phyloP scores from a whole-genome alignment of 2,329 filamentous ascomycete species.

The Thelonectria rubi region DNA sequence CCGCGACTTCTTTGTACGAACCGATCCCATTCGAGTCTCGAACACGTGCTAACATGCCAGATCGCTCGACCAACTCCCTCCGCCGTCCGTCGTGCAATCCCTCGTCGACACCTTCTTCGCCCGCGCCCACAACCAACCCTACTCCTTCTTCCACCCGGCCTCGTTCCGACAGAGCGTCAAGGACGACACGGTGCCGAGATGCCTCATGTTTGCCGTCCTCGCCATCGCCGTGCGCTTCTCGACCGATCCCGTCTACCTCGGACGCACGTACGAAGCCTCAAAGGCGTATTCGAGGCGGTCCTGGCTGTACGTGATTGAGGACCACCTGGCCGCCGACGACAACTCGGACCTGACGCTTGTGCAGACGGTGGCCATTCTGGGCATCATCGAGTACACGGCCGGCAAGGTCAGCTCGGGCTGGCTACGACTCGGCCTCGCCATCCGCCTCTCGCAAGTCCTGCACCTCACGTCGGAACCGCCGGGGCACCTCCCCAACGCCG shows the following conservation, averaged over 20 bases:
- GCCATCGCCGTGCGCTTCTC: slow-evolving; percentile 22
- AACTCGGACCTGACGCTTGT: slow-evolving; percentile 39
- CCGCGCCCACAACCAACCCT: slow-evolving; percentile 41
- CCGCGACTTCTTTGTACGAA: background rate
- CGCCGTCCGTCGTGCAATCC: slow-evolving; percentile 13
- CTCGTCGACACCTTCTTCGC: slow-evolving; percentile 47
- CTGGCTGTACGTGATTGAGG: slow-evolving; percentile 26
- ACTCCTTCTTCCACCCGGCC: slow-evolving; percentile 25
- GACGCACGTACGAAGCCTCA: slow-evolving; percentile 16
- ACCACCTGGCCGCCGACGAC: slow-evolving; percentile 25
- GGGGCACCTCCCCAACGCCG: slow-evolving; percentile 25
- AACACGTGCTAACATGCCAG: background rate
- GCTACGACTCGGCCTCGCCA: slow-evolving; percentile 48
- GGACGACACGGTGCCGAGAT: slow-evolving; percentile 8
- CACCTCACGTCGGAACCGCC: slow-evolving; percentile 46
- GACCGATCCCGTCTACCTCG: slow-evolving; percentile 9
- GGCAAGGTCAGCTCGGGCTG: slow-evolving; percentile 42
- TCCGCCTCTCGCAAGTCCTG: slow-evolving; percentile 48
- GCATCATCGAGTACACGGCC: slow-evolving; percentile 49
- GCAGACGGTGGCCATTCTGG: slow-evolving; percentile 49
- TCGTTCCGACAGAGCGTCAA: slow-evolving; percentile 15
- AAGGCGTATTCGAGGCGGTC: slow-evolving; percentile 23
- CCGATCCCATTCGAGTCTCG: background rate
- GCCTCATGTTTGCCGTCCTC: slow-evolving; percentile 15
- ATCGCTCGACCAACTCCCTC: slow-evolving; percentile 13